Percentiles rank a stretch among this genome's conserved stretches.
Conservation (phyloP, 257 asterid species). For the Jacaranda mimosifolia region DNA sequence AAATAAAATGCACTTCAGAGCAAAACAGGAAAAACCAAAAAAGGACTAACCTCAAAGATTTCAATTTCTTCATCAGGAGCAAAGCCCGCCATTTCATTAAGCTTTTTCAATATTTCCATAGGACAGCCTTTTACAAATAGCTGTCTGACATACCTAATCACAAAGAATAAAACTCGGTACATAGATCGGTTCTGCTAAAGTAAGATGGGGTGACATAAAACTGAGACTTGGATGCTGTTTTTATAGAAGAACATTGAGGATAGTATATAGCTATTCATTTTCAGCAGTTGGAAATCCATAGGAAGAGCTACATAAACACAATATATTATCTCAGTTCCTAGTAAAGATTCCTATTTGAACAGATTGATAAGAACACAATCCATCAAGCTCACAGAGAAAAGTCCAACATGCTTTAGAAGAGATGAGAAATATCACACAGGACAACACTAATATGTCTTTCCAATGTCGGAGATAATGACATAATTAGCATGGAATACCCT, state of each 20-base stretch:
- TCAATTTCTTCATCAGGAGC: slow-evolving; percentile 79
- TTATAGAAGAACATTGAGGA: background rate
- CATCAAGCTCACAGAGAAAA: slow-evolving; percentile 6
- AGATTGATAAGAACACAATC: background rate
- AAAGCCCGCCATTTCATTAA: slow-evolving; percentile 79
- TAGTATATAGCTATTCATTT: too few species aligned
- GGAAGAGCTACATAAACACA: slow-evolving; percentile 13
- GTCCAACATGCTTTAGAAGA: slow-evolving; percentile 19
- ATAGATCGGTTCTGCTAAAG: slow-evolving; percentile 22
- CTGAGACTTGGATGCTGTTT: background rate
- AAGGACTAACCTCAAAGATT: slow-evolving; percentile 68
- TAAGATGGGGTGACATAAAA: background rate
- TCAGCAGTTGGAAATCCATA: background rate
- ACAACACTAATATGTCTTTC: background rate
- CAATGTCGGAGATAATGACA: slow-evolving; percentile 6
- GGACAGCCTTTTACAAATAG: slow-evolving; percentile 76
- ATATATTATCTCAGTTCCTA: background rate
- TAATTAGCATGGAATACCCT: slow-evolving; percentile 31
- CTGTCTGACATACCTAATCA: slow-evolving; percentile 69
- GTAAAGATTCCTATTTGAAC: slow-evolving; percentile 6
- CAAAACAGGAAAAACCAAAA: slow-evolving; percentile 25
- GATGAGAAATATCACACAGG: background rate
- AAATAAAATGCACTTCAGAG: slow-evolving; percentile 12
- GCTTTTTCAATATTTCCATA: slow-evolving; percentile 59
- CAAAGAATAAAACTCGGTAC: slow-evolving; percentile 12